Evolutionary conservation across 2,329 filamentous ascomycete genomes (phyloP).

Genomic region (Aspergillus sojae): DNA sequence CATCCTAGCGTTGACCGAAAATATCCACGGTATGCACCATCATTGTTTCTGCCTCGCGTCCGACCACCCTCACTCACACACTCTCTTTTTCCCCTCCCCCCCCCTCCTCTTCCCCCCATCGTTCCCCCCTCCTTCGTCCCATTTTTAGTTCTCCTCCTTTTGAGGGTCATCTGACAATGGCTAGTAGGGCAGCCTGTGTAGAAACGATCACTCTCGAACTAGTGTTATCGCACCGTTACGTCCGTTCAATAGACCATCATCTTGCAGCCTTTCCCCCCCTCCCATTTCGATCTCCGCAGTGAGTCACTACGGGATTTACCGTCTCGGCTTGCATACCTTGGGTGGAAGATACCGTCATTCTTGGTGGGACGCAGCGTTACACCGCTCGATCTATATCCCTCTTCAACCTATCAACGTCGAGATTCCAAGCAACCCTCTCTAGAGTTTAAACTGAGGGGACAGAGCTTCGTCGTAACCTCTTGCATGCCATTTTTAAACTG

Average conservation of each 20-base stretch:
- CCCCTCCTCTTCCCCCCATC: neutral
- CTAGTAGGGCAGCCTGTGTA: slow-evolving; percentile 23
- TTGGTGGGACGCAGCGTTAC: neutral
- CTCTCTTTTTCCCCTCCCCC: neutral
- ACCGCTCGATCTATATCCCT: slow-evolving; percentile 7
- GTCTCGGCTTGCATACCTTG: slow-evolving; percentile 17
- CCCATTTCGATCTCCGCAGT: slow-evolving; percentile 17
- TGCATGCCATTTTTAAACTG: neutral
- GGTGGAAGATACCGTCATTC: slow-evolving; percentile 12
- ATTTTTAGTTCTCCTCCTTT: slow-evolving; percentile 4
- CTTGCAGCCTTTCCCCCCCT: slow-evolving; percentile 11
- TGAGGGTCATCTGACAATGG: slow-evolving; percentile 23
- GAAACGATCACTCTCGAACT: slow-evolving; percentile 18
- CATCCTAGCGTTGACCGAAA: neutral
- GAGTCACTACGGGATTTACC: slow-evolving; percentile 12
- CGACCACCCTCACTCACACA: slow-evolving; percentile 1
- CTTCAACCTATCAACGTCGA: neutral
- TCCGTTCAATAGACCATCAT: slow-evolving; percentile 14
- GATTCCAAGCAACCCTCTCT: neutral
- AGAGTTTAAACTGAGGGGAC: neutral
- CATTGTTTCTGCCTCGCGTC: slow-evolving; percentile 1
- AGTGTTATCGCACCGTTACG: slow-evolving; percentile 19
- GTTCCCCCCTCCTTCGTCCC: neutral
- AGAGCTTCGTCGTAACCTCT: neutral
- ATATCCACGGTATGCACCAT: neutral